Base-by-base conservation (phyloP, 2,329 filamentous ascomycete species). In the Nemania serpens region DNA sequence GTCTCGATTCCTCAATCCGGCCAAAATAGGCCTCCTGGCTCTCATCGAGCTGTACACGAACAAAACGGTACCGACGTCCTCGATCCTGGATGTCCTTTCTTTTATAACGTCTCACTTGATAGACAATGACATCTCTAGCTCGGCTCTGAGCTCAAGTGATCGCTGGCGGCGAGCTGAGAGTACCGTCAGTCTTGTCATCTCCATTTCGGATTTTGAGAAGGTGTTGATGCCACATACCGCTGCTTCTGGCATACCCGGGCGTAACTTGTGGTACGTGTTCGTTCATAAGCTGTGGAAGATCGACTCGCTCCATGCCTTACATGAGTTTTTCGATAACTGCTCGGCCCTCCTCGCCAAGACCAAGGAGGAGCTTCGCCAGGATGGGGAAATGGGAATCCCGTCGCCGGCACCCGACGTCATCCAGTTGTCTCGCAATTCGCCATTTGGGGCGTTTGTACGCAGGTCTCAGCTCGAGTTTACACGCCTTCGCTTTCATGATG, bases 201-300 rank as follows among this genome's bases (percentile, higher is more conserved):
- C 80, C 55, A 82, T 88, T 66, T 77, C 82, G 41, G 79, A 85
- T 64, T 88, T 89, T 64, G 85, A 88, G 73, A 79, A 78, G 56
- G 75, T 87, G n/a, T 80, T 88, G 15, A 72, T 74, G 18, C 76
- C 79, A 29, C 81, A 84, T 66, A 78, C 81, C 5, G 80, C 84
- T 29, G 75, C 82, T 25, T 78, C 80, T 68, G 81, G 82, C 39
- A 78, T 91, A 58, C 90, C 92, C 0, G 92, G 92, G 2, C 84
- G 90, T 49, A 89, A 85, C n/a, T 77, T 97, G n/a, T 95, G 93
- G 87, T 93, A 98, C 71, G 79, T 90, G 2, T 91, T 97, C 58
- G 82, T 98, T 12, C 84, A 86, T 57, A 89, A 88, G 64, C 79
- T 98, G 22, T 98, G 95, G 94, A 82, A 83, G 15, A 86, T 98